These are phyloP conservation scores for Fraxinus dipetala DNA, from an alignment of 305 asterid genomes.

Conservation along the genomic window DNA sequence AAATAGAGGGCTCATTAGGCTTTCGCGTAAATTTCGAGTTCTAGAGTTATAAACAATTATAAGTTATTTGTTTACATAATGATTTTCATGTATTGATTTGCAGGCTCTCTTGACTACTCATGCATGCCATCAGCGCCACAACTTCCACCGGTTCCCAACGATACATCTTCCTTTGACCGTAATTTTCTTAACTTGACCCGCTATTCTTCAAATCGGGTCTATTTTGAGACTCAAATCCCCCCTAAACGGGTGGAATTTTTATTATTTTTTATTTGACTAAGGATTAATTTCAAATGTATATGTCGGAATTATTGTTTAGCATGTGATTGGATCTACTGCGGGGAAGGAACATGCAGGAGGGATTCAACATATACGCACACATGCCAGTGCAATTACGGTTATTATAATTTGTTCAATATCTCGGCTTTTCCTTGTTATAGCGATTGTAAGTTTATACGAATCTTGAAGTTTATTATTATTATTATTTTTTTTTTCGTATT, in stretches of 20 bases:
- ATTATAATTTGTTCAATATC: conserved; percentile 45
- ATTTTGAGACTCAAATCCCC: neutral
- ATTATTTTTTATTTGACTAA: neutral
- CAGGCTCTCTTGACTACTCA: conserved; percentile 73
- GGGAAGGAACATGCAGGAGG: conserved; percentile 58
- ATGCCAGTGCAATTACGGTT: conserved; percentile 62
- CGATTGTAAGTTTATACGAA: conserved; percentile 41
- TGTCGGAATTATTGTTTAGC: conserved; percentile 28
- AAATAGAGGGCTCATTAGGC: neutral
- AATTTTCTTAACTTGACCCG: conserved; percentile 11
- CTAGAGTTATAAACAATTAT: neutral
- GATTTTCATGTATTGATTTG: neutral
- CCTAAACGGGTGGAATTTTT: neutral
- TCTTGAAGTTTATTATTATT: neutral
- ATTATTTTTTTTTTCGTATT: neutral
- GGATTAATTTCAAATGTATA: neutral
- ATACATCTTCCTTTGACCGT: conserved; percentile 61
- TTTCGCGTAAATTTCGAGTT: neutral
- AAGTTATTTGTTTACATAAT: neutral
- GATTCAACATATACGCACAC: conserved; percentile 41
- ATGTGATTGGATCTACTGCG: conserved; percentile 72
- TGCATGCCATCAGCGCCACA: conserved; percentile 82
- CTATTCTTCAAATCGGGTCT: neutral
- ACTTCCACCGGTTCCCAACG: conserved; percentile 45
- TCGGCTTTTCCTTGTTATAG: conserved; percentile 64